Conservation (phyloP, 306 rosid species). For the Dryas octopetala region DNA sequence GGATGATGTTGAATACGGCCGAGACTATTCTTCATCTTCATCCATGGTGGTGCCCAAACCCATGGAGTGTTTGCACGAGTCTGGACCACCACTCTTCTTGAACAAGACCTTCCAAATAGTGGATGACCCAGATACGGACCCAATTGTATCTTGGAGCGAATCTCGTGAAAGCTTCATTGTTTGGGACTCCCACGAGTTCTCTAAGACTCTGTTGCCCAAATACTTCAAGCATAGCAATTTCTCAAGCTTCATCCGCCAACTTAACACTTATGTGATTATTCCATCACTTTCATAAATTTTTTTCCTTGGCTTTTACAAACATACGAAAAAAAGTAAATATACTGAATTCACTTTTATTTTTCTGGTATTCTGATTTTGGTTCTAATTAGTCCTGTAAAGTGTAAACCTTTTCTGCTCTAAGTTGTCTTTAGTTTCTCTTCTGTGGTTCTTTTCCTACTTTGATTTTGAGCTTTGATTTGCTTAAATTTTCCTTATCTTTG, state of each 20-base stretch:
- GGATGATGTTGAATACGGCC: conserved; percentile 16
- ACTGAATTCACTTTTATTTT: no score
- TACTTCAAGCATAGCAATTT: conserved; percentile 84
- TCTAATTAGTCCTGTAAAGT: no score
- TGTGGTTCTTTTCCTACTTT: neutral
- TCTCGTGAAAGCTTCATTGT: conserved; percentile 67
- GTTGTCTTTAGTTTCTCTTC: neutral
- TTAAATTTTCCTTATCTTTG: neutral
- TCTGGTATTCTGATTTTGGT: no score
- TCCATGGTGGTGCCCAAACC: conserved; percentile 49
- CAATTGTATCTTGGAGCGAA: conserved; percentile 77
- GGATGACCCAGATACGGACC: conserved; percentile 76
- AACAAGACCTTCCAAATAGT: conserved; percentile 85
- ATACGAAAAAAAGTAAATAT: no score
- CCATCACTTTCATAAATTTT: neutral
- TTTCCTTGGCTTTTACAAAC: no score
- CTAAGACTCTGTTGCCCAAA: conserved; percentile 65
- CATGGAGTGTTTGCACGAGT: conserved; percentile 67
- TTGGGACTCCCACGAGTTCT: conserved; percentile 80
- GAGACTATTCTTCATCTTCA: conserved; percentile 28
- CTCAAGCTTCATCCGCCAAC: conserved; percentile 99
- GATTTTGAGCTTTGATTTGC: no score
- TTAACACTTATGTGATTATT: conserved; percentile 76
- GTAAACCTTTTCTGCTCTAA: no score
- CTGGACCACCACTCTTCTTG: conserved; percentile 84